These are phyloP conservation scores for Cercospora sp. DNA, from an alignment of 2,329 filamentous ascomycete species.

Conservation along the genomic window DNA sequence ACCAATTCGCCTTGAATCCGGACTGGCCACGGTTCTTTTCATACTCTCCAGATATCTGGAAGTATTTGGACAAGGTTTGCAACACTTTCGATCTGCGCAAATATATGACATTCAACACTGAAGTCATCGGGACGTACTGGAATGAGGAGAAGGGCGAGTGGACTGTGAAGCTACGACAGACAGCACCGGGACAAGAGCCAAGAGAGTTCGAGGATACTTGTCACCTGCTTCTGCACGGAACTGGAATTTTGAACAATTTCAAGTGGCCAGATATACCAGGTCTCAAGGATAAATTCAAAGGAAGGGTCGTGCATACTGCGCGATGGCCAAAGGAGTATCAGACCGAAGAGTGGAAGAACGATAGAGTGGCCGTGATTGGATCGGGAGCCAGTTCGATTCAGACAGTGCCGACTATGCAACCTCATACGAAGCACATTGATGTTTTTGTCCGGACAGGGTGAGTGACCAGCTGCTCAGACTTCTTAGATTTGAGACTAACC, in stretches of 20 bases:
- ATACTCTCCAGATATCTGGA: conserved; percentile 49
- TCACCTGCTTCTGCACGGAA: conserved; percentile 47
- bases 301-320: conserved; percentile 47
- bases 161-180: conserved; percentile 51
- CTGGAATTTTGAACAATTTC: conserved; percentile 42
- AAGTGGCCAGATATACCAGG: conserved; percentile 43
- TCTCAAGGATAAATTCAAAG: conserved; percentile 48
- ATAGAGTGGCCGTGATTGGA: conserved; percentile 48
- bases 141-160: conserved; percentile 52
- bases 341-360: conserved; percentile 45
- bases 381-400: conserved; percentile 49
- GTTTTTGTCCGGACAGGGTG: conserved; percentile 50
- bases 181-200: conserved; percentile 36
- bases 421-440: conserved; percentile 48
- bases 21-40: conserved; percentile 53
- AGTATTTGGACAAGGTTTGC: conserved; percentile 52
- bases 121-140: conserved; percentile 52
- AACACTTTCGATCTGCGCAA: conserved; percentile 52
- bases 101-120: conserved; percentile 55
- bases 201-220: conserved; percentile 47
- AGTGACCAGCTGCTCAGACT: no score
- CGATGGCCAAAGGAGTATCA: conserved; percentile 50
- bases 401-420: conserved; percentile 51
- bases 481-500: neutral
- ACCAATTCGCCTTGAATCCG: conserved; percentile 36